phyloP scores from a whole-genome alignment of 73 alveolate genomes.

The Durusdinium trenchii region DNA sequence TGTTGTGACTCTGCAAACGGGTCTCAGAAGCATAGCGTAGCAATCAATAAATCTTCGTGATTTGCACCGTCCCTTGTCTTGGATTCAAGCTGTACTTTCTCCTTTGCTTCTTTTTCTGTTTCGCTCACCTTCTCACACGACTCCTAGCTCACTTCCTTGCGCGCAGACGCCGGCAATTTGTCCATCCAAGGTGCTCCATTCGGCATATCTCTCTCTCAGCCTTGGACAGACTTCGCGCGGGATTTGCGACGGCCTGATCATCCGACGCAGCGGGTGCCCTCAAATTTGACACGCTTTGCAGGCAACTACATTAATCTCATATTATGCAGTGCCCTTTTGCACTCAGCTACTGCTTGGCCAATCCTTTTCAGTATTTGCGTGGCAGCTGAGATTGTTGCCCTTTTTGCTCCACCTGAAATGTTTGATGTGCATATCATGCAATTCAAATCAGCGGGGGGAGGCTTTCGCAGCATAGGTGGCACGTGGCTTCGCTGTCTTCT shows the following conservation, averaged over 20 bases:
- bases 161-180: too few relatives aligned
- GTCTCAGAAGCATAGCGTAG: too few relatives aligned
- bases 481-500: conserved; percentile 1
- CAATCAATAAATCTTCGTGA: too few relatives aligned
- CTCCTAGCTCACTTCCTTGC: too few relatives aligned
- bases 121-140: too few relatives aligned
- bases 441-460: neutral
- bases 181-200: neutral
- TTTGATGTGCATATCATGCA: conserved; percentile 2
- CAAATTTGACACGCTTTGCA: conserved; percentile 54
- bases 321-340: neutral
- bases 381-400: neutral
- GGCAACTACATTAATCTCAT: neutral
- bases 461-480: neutral
- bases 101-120: too few relatives aligned
- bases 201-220: neutral
- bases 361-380: neutral
- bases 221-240: neutral
- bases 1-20: too few relatives aligned
- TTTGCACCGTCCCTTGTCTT: too few relatives aligned
- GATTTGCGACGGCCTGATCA: conserved; percentile 63
- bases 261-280: conserved; percentile 37
- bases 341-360: neutral
- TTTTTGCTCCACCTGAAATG: conserved; percentile 24
- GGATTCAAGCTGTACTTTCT: too few relatives aligned